Evolutionary conservation across 148 eudicot genomes (phyloP).

Genomic region (Polygonum maritimum): DNA sequence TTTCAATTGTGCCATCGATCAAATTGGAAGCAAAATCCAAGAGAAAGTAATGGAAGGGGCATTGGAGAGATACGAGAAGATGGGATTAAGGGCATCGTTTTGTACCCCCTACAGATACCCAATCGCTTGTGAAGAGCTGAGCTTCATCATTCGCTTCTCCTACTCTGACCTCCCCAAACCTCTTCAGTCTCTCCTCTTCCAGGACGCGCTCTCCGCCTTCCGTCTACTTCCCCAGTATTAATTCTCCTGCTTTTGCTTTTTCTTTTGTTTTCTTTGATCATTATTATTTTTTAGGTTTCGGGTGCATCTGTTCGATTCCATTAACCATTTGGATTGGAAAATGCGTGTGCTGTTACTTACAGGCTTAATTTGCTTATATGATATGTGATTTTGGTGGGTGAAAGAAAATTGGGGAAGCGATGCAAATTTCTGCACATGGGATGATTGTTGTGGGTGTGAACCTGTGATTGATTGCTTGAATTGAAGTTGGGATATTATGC

Average conservation of each 20-base stretch:
- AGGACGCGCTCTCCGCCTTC: constrained; percentile 61
- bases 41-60: constrained; percentile 3
- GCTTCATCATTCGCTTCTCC: constrained; percentile 42
- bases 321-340: background rate
- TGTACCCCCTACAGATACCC: constrained; percentile 30
- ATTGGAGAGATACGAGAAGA: constrained; percentile 42
- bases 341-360: background rate
- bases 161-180: constrained; percentile 49
- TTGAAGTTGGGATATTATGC: background rate
- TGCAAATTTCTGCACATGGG: background rate
- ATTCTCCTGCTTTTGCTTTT: background rate
- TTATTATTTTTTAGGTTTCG: background rate
- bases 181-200: constrained; percentile 62
- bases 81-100: constrained; percentile 40
- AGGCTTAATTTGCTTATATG: background rate
- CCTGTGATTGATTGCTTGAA: background rate
- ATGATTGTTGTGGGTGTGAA: background rate
- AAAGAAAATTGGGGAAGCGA: background rate
- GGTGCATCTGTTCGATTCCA: background rate
- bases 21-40: background rate
- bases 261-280: background rate
- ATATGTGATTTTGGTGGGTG: background rate
- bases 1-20: background rate
- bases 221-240: constrained; percentile 69
- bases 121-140: constrained; percentile 50